phyloP scores from a whole-genome alignment of 2,329 filamentous ascomycete species.

The Penicillium fuscoglaucum region DNA sequence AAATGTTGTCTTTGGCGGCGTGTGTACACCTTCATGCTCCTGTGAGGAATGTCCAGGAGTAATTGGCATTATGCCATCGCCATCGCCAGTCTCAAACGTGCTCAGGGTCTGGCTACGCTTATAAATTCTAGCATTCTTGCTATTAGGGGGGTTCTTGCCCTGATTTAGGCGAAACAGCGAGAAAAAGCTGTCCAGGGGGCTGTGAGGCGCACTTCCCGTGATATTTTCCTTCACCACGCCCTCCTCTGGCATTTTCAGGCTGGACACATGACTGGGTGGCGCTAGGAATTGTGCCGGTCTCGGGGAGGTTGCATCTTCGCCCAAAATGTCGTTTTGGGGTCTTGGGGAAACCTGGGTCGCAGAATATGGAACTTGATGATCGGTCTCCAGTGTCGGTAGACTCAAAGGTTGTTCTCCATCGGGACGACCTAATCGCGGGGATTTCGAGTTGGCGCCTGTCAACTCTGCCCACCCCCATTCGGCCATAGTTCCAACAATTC shows the following conservation, averaged over 20 bases:
- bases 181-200: conserved; percentile 65
- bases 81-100: conserved; percentile 22
- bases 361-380: not conserved
- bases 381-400: conserved; percentile 8
- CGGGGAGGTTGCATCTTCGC: conserved; percentile 17
- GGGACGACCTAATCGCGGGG: conserved; percentile 49
- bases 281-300: conserved; percentile 23
- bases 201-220: conserved; percentile 37
- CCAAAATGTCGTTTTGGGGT: conserved; percentile 6
- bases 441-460: conserved; percentile 64
- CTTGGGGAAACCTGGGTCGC: conserved; percentile 22
- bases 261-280: conserved; percentile 16
- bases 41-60: conserved; percentile 54
- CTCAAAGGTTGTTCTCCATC: conserved; percentile 29
- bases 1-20: conserved; percentile 86
- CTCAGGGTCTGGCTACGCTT: conserved; percentile 73
- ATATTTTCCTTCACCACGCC: conserved; percentile 17
- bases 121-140: conserved; percentile 62
- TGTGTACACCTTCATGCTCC: conserved; percentile 55
- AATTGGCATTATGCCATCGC: conserved; percentile 28
- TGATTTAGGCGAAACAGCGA: conserved; percentile 70
- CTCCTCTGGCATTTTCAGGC: conserved; percentile 7
- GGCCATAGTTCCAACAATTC: conserved; percentile 86
- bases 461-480: conserved; percentile 95
- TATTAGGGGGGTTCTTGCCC: conserved; percentile 51